Evolutionary conservation across 31 red algal species (phyloP), one percentile per base, ranked within the genome.

Genomic region (Asparagopsis taxiformis): DNA sequence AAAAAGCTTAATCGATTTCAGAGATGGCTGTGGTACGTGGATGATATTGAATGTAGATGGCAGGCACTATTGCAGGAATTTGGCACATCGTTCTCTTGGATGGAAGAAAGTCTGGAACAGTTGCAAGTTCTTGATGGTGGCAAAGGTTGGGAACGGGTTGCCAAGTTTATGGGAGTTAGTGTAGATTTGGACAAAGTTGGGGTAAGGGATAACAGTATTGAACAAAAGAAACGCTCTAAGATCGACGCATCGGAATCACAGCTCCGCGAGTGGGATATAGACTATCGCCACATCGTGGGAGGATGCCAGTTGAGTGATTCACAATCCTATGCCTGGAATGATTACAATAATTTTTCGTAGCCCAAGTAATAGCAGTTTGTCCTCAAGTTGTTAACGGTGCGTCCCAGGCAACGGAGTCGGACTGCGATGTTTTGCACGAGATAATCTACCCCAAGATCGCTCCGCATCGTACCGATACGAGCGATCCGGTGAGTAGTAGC

Each of bases 21-120:
- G 53, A 55, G 71, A 19, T 87, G 73, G 71, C 63, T 87, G 48
- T 87, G 82, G 82, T 87, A 87, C 46, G 82, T 87, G 30, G 82
- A 87, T 30, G 82, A 87, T 65, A 30, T 76, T 22, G 82, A 87
- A 31, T 87, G 82, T 10, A 39, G 82, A 1, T 87, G 82, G 82
- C 82, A 87, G 51, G 67, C 67, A 6, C 38, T 87, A 49, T 20
- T 38, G 17, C 21, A 63, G 17, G 48, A 50, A 15, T 49, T 65
- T 21, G 58, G 36, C 26, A 36, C 62, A 15, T 44, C 51, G 16
- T 74, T 74, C 51, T 51, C 68, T 2, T 74, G 74, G 74, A 77
- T 84, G 57, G 80, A 84, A 38, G 60, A 74, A 15, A 72, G 60
- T 36, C 11, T 84, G 9, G 80, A 84, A 30, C 57, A 33, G 16